These are phyloP conservation scores for Lactifluus volemus DNA, from an alignment of 768 basidiomycete genomes.

Conservation along the genomic window DNA sequence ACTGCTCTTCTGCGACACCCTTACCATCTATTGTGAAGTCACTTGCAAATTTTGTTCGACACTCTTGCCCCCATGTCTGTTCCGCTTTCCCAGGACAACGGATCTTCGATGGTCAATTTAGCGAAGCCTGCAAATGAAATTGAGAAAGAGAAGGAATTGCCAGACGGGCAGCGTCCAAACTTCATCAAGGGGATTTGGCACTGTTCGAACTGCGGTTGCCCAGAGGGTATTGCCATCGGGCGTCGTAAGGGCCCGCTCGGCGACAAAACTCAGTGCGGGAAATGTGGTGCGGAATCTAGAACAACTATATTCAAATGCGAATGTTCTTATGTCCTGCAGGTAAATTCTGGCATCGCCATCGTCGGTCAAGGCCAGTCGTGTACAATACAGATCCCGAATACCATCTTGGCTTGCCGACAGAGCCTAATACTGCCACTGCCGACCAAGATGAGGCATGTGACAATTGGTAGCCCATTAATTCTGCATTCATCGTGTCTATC, in stretches of 20 bases:
- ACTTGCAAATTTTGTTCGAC: no score
- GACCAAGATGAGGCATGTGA: no score
- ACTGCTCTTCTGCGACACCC: no score
- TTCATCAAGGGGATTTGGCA: constrained; percentile 85
- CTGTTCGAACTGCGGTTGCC: constrained; percentile 91
- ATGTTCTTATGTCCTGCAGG: constrained; percentile 35
- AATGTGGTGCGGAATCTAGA: constrained; percentile 63
- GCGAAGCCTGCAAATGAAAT: constrained; percentile 64
- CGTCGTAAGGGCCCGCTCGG: constrained; percentile 85
- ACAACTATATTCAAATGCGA: background rate
- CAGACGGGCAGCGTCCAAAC: constrained; percentile 75
- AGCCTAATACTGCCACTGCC: constrained; percentile 21
- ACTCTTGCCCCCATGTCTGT: constrained; percentile 22
- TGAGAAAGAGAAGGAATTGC: constrained; percentile 77
- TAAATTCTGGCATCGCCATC: constrained; percentile 85
- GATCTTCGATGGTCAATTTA: constrained; percentile 38
- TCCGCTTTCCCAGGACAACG: constrained; percentile 36
- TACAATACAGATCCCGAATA: constrained; percentile 70
- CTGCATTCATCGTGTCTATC: no score
- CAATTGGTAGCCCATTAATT: no score
- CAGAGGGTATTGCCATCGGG: constrained; percentile 77
- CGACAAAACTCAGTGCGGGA: constrained; percentile 83
- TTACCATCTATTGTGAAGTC: no score
- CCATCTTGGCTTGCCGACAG: constrained; percentile 50
- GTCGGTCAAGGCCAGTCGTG: constrained; percentile 68